Evolutionary conservation across 768 basidiomycete genomes (phyloP).

Genomic region (Amanita molliuscula): DNA sequence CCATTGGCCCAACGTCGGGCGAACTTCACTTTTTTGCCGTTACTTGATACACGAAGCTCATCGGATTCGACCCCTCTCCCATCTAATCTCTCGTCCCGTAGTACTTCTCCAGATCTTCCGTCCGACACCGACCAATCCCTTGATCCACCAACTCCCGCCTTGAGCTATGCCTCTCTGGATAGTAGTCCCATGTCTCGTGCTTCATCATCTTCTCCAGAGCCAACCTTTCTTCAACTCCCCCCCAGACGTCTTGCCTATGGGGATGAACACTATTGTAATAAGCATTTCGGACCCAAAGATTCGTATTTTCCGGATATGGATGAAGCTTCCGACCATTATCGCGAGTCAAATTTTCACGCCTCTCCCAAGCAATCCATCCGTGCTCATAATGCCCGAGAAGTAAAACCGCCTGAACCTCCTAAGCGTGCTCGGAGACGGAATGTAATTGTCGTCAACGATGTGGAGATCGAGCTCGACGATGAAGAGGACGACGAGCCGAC

Average conservation of each 20-base stretch:
- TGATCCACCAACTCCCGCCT: slow-evolving; percentile 25
- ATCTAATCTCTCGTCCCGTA: slow-evolving; percentile 10
- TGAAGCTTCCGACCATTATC: not conserved
- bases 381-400: not conserved
- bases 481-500: not conserved
- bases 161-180: slow-evolving; percentile 26
- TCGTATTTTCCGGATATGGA: slow-evolving; percentile 5
- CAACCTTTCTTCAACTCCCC: slow-evolving; percentile 19
- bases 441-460: slow-evolving; percentile 28
- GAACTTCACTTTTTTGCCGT: slow-evolving; percentile 18
- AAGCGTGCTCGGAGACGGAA: slow-evolving; percentile 17
- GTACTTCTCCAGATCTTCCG: slow-evolving; percentile 12
- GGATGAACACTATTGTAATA: not conserved
- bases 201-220: slow-evolving; percentile 22
- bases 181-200: slow-evolving; percentile 26
- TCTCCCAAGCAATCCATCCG: not conserved
- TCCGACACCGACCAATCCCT: slow-evolving; percentile 21
- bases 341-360: not conserved
- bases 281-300: slow-evolving; percentile 5
- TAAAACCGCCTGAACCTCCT: slow-evolving; percentile 1
- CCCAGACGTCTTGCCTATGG: slow-evolving; percentile 5
- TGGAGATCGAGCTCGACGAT: slow-evolving; percentile 26
- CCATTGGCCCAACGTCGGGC: slow-evolving; percentile 8
- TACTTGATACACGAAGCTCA: slow-evolving; percentile 23
- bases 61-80: slow-evolving; percentile 13